Conservation (phyloP, 768 basidiomycete genomes). For the Leccinum fibrillosum region DNA sequence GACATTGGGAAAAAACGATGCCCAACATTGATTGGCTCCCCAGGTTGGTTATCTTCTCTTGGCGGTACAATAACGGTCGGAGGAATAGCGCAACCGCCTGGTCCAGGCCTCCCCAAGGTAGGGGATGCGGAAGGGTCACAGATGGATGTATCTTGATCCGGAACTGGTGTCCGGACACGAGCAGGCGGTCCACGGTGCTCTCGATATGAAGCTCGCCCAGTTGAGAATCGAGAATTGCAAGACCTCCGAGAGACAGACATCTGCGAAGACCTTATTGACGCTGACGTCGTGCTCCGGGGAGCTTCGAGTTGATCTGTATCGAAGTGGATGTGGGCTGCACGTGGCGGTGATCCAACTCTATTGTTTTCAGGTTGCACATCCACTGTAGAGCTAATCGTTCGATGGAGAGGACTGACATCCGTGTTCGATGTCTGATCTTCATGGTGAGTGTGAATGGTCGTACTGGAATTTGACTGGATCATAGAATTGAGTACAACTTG, state of each 20-base stretch:
- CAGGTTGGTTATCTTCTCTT: slow-evolving; percentile 3
- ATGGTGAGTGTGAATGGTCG: not conserved
- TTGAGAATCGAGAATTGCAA: slow-evolving; percentile 10
- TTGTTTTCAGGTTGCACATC: not conserved
- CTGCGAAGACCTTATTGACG: slow-evolving; percentile 1
- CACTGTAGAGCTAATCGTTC: not conserved
- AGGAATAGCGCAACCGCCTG: not conserved
- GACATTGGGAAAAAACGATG: slow-evolving; percentile 17
- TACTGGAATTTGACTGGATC: not conserved
- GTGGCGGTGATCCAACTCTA: not conserved
- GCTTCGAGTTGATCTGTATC: not conserved
- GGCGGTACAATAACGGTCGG: slow-evolving; percentile 5
- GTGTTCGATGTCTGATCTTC: not conserved
- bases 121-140: not conserved
- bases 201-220: slow-evolving; percentile 24
- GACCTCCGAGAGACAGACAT: slow-evolving; percentile 16
- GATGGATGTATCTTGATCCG: not conserved
- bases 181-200: slow-evolving; percentile 15
- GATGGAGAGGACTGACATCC: slow-evolving; percentile 1
- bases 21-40: not conserved
- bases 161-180: slow-evolving; percentile 9
- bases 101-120: not conserved
- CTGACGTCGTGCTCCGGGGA: slow-evolving; percentile 8
- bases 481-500: not conserved
- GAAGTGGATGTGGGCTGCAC: not conserved